Conservation (phyloP, 768 basidiomycete species). For the Psilocybe cubensis region DNA sequence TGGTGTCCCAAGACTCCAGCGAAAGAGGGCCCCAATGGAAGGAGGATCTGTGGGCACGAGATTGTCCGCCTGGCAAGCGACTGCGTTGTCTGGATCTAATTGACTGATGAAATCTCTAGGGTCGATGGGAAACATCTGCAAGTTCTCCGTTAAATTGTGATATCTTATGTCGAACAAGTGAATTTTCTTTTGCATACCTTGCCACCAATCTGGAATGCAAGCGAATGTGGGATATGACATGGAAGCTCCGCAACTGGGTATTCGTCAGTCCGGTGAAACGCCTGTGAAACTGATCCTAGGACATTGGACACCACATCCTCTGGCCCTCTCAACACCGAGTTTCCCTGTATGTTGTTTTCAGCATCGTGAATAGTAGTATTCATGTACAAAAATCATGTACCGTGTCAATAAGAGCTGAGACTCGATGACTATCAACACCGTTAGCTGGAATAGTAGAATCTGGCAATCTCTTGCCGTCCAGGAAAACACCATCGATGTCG, state of each 20-base stretch:
- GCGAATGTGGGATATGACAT: constrained; percentile 56
- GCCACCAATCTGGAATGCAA: constrained; percentile 69
- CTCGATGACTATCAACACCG: constrained; percentile 33
- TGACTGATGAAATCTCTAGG: constrained; percentile 68
- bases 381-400: constrained; percentile 31
- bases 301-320: constrained; percentile 63
- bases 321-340: constrained; percentile 73
- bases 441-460: constrained; percentile 51
- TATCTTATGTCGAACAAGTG: neutral
- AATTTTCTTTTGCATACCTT: constrained; percentile 27
- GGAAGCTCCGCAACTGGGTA: constrained; percentile 38
- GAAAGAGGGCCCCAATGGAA: constrained; percentile 50
- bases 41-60: constrained; percentile 67
- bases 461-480: constrained; percentile 58
- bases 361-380: neutral
- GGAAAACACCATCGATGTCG: constrained; percentile 64
- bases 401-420: constrained; percentile 70
- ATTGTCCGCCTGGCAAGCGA: constrained; percentile 56
- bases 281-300: constrained; percentile 38
- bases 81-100: constrained; percentile 32
- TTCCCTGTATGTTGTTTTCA: constrained; percentile 47
- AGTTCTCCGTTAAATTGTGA: neutral
- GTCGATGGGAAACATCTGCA: constrained; percentile 64
- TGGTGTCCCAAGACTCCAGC: constrained; percentile 76
- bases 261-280: constrained; percentile 27